These are phyloP conservation scores for Xylaria telfairii DNA, from an alignment of 495 filamentous ascomycete species.

Conservation along the genomic window DNA sequence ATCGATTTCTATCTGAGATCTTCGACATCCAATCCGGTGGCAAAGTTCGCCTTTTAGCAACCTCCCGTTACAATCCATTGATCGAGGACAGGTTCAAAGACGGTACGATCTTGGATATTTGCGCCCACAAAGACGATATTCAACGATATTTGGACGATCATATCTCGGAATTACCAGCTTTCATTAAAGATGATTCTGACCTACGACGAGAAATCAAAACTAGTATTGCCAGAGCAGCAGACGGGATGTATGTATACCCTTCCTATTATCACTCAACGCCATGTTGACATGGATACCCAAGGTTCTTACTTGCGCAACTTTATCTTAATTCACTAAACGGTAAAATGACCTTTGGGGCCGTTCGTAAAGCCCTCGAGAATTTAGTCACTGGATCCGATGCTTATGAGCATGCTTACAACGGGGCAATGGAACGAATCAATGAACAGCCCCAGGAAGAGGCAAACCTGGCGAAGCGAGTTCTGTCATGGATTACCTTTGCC, in stretches of 20 bases:
- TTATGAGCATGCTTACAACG: slow-evolving; percentile 48
- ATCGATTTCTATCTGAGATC: too few relatives aligned
- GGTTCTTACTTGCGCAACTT: slow-evolving; percentile 63
- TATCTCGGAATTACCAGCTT: slow-evolving; percentile 32
- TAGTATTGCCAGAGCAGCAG: slow-evolving; percentile 36
- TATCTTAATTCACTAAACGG: slow-evolving; percentile 52
- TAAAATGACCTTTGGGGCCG: slow-evolving; percentile 39
- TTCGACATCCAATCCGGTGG: too few relatives aligned
- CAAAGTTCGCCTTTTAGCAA: too few relatives aligned
- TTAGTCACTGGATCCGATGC: slow-evolving; percentile 36
- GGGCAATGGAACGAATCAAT: slow-evolving; percentile 53
- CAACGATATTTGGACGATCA: slow-evolving; percentile 38
- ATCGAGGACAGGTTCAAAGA: slow-evolving; percentile 20
- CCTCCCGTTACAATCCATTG: too few relatives aligned
- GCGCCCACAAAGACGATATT: slow-evolving; percentile 47
- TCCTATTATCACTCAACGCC: too few relatives aligned
- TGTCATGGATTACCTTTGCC: slow-evolving; percentile 56
- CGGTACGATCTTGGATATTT: slow-evolving; percentile 41
- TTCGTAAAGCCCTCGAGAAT: slow-evolving; percentile 43
- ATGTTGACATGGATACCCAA: slow-evolving; percentile 40
- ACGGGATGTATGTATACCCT: slow-evolving; percentile 52
- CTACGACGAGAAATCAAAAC: slow-evolving; percentile 43
- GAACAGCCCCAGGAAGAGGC: slow-evolving; percentile 37
- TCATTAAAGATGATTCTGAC: slow-evolving; percentile 25
- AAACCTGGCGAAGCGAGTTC: slow-evolving; percentile 43